Base-by-base conservation (phyloP, 495 filamentous ascomycete genomes). In the Chaetomidium leptoderma region DNA sequence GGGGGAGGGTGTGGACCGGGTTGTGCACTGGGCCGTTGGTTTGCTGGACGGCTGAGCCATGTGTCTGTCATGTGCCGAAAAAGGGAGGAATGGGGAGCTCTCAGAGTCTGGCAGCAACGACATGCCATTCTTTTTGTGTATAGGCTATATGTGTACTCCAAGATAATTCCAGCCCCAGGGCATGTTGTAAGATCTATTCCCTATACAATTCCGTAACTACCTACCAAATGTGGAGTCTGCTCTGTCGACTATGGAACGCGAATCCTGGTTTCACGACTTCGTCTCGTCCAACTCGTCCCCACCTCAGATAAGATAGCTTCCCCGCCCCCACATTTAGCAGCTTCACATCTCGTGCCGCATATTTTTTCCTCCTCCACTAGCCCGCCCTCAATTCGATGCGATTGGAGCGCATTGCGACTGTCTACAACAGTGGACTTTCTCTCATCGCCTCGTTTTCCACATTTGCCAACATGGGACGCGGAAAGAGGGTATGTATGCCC, bases 1-100 rank as follows among this genome's bases (percentile, higher is more conserved):
- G 43, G 88, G 86, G 19, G 83, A 97, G 67, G 92, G 92, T 8
- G 84, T 95, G 11, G 81, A 87, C 55, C 79, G 82, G 39, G 88
- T 96, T 46, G 80, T 90, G 11, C 85, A 87, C 57, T 81, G 90
- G 74, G 87, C 88, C 24, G 83, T 95, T 63, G 81, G 81, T 21
- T 74, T 95, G 54, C 67, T 97, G 54, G 85, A 90, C 60, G 69
- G 63, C 13, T 70, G 59, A 70, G 35, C 24, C n/a, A n/a, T n/a
- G n/a, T n/a, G n/a, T n/a, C n/a, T n/a, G n/a, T n/a, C n/a, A n/a
- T n/a, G n/a, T n/a, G n/a, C n/a, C n/a, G n/a, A n/a, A n/a, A n/a
- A n/a, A n/a, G n/a, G n/a, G n/a, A n/a, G n/a, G n/a, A n/a, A n/a
- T n/a, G n/a, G n/a, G n/a, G n/a, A n/a, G n/a, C n/a, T n/a, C n/a